A percentile compares a stretch with the other conserved stretches of the same genome.
phyloP scores from a whole-genome alignment of 495 filamentous ascomycete genomes.

The Penicillium atrosanguineum region DNA sequence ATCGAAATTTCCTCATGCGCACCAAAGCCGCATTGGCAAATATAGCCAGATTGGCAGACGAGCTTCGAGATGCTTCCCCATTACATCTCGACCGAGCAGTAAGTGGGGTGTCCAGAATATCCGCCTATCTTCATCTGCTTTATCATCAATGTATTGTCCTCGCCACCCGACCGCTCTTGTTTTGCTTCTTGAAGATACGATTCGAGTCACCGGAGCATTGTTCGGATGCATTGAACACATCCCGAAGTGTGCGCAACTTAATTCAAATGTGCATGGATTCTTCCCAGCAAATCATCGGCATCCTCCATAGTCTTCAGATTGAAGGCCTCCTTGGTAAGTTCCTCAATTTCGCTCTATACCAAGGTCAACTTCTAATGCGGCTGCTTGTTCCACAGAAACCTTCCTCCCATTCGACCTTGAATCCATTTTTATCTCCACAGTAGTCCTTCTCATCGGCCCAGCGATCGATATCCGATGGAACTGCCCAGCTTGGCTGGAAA shows the following conservation, averaged over 20 bases:
- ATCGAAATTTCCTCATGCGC: slow-evolving; percentile 37
- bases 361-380: no score
- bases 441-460: slow-evolving; percentile 34
- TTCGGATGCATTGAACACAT: slow-evolving; percentile 27
- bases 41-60: slow-evolving; percentile 36
- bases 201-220: slow-evolving; percentile 28
- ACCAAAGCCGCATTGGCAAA: slow-evolving; percentile 40
- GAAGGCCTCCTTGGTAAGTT: slow-evolving; percentile 41
- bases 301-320: slow-evolving; percentile 33
- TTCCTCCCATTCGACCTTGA: slow-evolving; percentile 48
- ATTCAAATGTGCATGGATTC: slow-evolving; percentile 44
- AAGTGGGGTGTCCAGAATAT: slow-evolving; percentile 38
- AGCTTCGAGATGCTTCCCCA: slow-evolving; percentile 33
- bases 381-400: slow-evolving; percentile 26
- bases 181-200: slow-evolving; percentile 37
- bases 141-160: slow-evolving; percentile 47
- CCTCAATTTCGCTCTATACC: no score
- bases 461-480: slow-evolving; percentile 31
- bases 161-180: slow-evolving; percentile 39
- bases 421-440: slow-evolving; percentile 37
- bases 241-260: slow-evolving; percentile 30
- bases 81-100: slow-evolving; percentile 32
- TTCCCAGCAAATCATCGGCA: slow-evolving; percentile 39
- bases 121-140: slow-evolving; percentile 43
- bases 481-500: slow-evolving; percentile 32